phyloP scores from a whole-genome alignment of 108 stramenopile genomes.

The Nitzschia inconspicua region DNA sequence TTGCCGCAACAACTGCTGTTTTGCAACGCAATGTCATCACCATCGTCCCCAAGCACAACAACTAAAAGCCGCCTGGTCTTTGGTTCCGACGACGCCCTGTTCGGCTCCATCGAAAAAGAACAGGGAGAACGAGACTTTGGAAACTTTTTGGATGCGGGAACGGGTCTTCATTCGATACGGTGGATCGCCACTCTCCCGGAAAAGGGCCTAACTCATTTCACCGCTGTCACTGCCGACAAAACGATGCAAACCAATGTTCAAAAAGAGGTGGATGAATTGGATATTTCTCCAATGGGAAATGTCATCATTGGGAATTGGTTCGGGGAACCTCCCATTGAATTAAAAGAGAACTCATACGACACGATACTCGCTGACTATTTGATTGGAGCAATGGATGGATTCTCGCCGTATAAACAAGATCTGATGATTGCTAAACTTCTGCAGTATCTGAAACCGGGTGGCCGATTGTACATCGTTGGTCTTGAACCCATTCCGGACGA shows the following conservation, averaged over 20 bases:
- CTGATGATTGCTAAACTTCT: conserved; percentile 77
- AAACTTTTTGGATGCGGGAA: conserved; percentile 87
- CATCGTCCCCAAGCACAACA: no score
- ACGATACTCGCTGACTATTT: conserved; percentile 93
- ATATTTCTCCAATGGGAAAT: conserved; percentile 48
- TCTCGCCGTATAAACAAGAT: conserved; percentile 93
- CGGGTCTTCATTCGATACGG: conserved; percentile 87
- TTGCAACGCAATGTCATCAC: no score
- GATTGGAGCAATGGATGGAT: conserved; percentile 96
- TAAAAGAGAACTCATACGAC: conserved; percentile 46
- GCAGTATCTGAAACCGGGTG: conserved; percentile 80
- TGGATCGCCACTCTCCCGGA: conserved; percentile 74
- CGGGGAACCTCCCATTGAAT: conserved; percentile 1
- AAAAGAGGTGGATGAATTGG: conserved; percentile 54
- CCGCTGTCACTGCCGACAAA: conserved; percentile 85
- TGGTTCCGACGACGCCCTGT: conserved; percentile 70
- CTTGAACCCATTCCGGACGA: conserved; percentile 89
- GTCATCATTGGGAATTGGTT: conserved; percentile 93
- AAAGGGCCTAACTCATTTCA: conserved; percentile 58
- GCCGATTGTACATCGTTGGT: conserved; percentile 88
- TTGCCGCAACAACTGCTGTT: no score
- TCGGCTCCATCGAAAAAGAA: conserved; percentile 73
- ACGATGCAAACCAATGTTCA: conserved; percentile 67
- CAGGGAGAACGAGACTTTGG: conserved; percentile 72
- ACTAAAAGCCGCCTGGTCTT: conserved; percentile 37